Evolutionary conservation across 1,284 basidiomycete species (phyloP).

Genomic region (Schizophyllum amplum): DNA sequence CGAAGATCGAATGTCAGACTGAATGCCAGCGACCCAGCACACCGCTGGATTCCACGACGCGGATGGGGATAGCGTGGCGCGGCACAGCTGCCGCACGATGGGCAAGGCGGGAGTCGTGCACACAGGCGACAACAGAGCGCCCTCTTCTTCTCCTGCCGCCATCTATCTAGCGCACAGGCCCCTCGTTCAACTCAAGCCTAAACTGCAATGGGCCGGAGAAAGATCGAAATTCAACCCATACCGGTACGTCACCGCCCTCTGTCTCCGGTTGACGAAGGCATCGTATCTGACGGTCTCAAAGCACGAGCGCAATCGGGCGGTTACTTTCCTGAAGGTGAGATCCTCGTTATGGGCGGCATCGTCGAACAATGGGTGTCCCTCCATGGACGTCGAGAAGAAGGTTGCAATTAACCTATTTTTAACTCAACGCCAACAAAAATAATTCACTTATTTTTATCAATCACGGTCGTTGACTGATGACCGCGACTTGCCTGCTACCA

Average conservation of each 20-base stretch:
- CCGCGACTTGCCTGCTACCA: slow-evolving; percentile 5
- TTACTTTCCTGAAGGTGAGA: slow-evolving; percentile 83
- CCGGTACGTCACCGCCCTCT: slow-evolving; percentile 39
- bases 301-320: slow-evolving; percentile 87
- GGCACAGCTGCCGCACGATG: neutral
- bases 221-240: slow-evolving; percentile 87
- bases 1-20: neutral
- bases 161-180: neutral
- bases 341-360: neutral
- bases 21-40: neutral
- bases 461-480: slow-evolving; percentile 8
- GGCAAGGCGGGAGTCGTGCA: neutral
- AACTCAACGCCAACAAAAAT: slow-evolving; percentile 22
- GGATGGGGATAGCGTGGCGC: neutral
- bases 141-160: neutral
- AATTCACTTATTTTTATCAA: slow-evolving; percentile 32
- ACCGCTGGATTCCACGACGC: neutral
- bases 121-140: neutral
- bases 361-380: neutral
- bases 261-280: slow-evolving; percentile 1
- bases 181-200: neutral
- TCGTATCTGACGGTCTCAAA: slow-evolving; percentile 28
- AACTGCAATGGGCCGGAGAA: slow-evolving; percentile 71
- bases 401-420: neutral
- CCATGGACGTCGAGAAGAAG: neutral